Evolutionary conservation across 345 rosid species (phyloP).

Genomic region (Salix udensis): DNA sequence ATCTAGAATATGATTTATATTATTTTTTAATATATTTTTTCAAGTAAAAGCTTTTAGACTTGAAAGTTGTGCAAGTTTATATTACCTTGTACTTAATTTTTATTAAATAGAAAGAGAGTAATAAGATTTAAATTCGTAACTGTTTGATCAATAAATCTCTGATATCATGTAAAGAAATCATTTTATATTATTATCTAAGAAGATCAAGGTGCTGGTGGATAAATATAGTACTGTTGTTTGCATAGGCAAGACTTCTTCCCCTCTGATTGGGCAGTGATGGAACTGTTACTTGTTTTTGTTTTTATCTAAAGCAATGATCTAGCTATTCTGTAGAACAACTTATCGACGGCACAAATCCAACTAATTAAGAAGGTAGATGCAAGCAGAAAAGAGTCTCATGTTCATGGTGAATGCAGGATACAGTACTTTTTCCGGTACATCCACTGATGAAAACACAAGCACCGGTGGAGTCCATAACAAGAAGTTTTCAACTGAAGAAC

Average conservation of each 20-base stretch:
- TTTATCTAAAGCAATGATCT: neutral
- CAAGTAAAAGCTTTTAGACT: too few relatives aligned
- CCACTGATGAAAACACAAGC: neutral
- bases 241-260: conserved; percentile 27
- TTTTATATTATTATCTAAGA: too few relatives aligned
- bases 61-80: too few relatives aligned
- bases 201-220: too few relatives aligned
- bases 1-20: too few relatives aligned
- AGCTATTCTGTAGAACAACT: neutral
- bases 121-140: accelerated
- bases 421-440: neutral
- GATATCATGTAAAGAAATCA: too few relatives aligned
- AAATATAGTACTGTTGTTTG: conserved; percentile 3
- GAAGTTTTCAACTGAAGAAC: conserved; percentile 10
- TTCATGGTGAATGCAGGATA: neutral
- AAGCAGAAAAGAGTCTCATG: neutral
- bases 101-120: too few relatives aligned
- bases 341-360: neutral
- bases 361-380: neutral
- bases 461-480: neutral
- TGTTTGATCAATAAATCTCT: too few relatives aligned
- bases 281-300: conserved; percentile 16
- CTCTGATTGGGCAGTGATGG: conserved; percentile 22
- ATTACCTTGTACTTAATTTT: too few relatives aligned
- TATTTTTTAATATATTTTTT: too few relatives aligned